Evolutionary conservation across 2,329 filamentous ascomycete species (phyloP).

Genomic region (Fusarium clavum): DNA sequence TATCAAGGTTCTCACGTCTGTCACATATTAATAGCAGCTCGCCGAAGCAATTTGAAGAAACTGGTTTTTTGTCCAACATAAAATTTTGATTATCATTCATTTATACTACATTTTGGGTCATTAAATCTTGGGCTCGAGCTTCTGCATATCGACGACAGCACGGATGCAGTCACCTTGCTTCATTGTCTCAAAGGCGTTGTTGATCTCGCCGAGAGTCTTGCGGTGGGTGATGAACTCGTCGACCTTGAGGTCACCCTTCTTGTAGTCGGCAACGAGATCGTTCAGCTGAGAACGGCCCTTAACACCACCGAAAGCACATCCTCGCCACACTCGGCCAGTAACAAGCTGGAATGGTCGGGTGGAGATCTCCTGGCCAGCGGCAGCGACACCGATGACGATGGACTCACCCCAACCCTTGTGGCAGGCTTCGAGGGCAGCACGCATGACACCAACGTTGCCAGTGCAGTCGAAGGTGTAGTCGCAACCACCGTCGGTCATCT

Average conservation of each 20-base stretch:
- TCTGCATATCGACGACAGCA: conserved; percentile 81
- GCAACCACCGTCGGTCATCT: conserved; percentile 97
- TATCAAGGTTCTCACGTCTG: conserved; percentile 34
- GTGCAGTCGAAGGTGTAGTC: conserved; percentile 99
- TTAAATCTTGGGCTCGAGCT: conserved; percentile 42
- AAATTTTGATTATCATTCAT: conserved; percentile 38
- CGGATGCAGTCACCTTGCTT: conserved; percentile 97
- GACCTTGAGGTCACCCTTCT: conserved; percentile 91
- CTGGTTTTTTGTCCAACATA: conserved; percentile 25
- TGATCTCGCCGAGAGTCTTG: conserved; percentile 84
- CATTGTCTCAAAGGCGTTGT: conserved; percentile 92
- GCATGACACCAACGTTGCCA: conserved; percentile 95
- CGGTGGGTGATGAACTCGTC: conserved; percentile 99
- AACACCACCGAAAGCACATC: conserved; percentile 97
- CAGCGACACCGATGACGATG: conserved; percentile 97
- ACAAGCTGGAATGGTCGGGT: conserved; percentile 98
- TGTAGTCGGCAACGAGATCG: conserved; percentile 88
- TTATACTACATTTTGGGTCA: conserved; percentile 44
- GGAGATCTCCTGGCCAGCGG: conserved; percentile 93
- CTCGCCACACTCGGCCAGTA: conserved; percentile 97
- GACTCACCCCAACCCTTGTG: conserved; percentile 99
- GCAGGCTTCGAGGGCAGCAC: conserved; percentile 93
- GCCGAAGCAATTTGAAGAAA: background rate
- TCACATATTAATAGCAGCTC: conserved; percentile 18
- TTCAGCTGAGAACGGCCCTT: conserved; percentile 96